These are phyloP conservation scores for Talaromyces verruculosus DNA, from an alignment of 2,329 filamentous ascomycete species.

Conservation along the genomic window DNA sequence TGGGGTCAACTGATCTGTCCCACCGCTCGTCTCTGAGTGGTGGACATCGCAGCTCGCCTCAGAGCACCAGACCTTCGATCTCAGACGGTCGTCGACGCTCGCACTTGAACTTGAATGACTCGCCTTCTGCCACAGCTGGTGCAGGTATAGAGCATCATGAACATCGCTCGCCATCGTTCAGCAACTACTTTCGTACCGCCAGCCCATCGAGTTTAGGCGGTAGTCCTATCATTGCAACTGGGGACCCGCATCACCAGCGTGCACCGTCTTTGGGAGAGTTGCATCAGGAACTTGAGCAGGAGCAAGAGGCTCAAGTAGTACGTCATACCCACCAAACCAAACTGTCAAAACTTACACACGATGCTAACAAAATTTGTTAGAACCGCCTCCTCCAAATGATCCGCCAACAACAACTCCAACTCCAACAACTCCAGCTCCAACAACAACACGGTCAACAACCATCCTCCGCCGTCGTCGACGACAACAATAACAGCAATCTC, in stretches of 20 bases:
- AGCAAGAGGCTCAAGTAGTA: constrained; percentile 54
- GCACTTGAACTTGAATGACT: constrained; percentile 43
- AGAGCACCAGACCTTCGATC: constrained; percentile 37
- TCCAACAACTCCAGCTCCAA: constrained; percentile 41
- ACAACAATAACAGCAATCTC: constrained; percentile 16
- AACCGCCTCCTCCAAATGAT: constrained; percentile 54
- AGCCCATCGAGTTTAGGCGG: constrained; percentile 47
- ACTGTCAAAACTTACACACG: too few relatives aligned
- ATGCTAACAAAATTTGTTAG: constrained; percentile 28
- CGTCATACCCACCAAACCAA: constrained; percentile 21
- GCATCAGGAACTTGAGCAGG: constrained; percentile 53
- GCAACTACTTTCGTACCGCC: constrained; percentile 41
- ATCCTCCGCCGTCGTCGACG: constrained; percentile 40
- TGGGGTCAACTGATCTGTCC: constrained; percentile 68
- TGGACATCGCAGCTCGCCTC: constrained; percentile 29
- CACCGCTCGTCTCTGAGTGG: constrained; percentile 37
- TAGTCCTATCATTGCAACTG: constrained; percentile 44
- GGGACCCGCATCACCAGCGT: constrained; percentile 50
- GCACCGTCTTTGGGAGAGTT: constrained; percentile 51
- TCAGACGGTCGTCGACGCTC: constrained; percentile 48
- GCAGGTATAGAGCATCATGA: constrained; percentile 38
- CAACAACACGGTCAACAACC: constrained; percentile 31
- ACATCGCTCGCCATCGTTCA: constrained; percentile 42
- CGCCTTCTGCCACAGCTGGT: constrained; percentile 23
- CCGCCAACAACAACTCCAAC: constrained; percentile 48